Evolutionary conservation across 164 flowering plant genomes (phyloP).

Genomic region (Vitis amurensis): DNA sequence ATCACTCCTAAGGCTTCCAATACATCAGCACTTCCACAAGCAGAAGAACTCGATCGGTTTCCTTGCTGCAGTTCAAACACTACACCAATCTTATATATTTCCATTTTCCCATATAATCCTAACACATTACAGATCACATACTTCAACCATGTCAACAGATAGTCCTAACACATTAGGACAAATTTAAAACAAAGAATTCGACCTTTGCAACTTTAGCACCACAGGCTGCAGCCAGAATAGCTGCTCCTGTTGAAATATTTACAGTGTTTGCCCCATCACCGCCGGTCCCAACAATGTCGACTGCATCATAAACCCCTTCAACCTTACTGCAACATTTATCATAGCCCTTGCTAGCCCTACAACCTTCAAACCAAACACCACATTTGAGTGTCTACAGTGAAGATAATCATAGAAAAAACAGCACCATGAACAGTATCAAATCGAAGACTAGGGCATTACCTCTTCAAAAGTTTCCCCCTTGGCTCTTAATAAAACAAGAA

Average conservation of each 20-base stretch:
- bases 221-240: slow-evolving; percentile 91
- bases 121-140: too few relatives aligned
- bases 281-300: slow-evolving; percentile 98
- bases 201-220: slow-evolving; percentile 99
- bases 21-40: slow-evolving; percentile 98
- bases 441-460: slow-evolving; percentile 27
- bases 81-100: too few relatives aligned
- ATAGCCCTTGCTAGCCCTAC: slow-evolving; percentile 92
- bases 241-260: slow-evolving; percentile 92
- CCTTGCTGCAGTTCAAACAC: slow-evolving; percentile 70
- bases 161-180: neutral
- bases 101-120: too few relatives aligned
- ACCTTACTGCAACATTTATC: slow-evolving; percentile 68
- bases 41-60: slow-evolving; percentile 90
- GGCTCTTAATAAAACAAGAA: slow-evolving; percentile 87
- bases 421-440: neutral
- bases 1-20: slow-evolving; percentile 76
- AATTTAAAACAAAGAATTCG: neutral
- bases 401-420: too few relatives aligned
- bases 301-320: slow-evolving; percentile 71
- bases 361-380: slow-evolving; percentile 36
- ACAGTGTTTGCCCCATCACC: slow-evolving; percentile 97
- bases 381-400: too few relatives aligned
- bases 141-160: too few relatives aligned
- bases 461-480: slow-evolving; percentile 96